These are phyloP conservation scores for Plasmopara halstedii DNA, from an alignment of 352 stramenopile species.

Conservation along the genomic window DNA sequence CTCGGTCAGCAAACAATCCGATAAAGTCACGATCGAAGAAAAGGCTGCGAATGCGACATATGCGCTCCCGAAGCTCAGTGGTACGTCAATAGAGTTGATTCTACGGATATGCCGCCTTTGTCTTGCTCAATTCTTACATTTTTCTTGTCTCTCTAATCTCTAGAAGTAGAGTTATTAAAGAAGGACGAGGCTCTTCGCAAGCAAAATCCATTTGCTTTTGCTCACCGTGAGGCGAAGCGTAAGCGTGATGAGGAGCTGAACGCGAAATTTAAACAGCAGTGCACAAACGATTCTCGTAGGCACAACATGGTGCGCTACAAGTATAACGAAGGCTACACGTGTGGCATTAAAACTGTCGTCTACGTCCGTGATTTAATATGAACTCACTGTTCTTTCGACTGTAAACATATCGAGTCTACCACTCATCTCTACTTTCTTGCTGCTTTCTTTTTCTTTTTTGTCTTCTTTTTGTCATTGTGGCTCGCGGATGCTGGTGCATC, in stretches of 20 bases:
- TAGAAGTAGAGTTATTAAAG: slow-evolving; percentile 49
- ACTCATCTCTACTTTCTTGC: slow-evolving; percentile 10
- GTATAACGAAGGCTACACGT: slow-evolving; percentile 88
- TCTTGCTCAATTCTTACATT: slow-evolving; percentile 2
- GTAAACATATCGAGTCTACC: neutral
- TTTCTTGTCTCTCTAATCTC: neutral
- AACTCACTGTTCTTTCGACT: slow-evolving; percentile 13
- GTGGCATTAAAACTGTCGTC: slow-evolving; percentile 84
- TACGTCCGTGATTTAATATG: slow-evolving; percentile 82
- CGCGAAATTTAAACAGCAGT: slow-evolving; percentile 32
- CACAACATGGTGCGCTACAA: slow-evolving; percentile 73
- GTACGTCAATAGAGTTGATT: slow-evolving; percentile 21
- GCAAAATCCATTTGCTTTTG: slow-evolving; percentile 75
- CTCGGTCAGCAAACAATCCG: slow-evolving; percentile 1
- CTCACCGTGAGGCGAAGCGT: slow-evolving; percentile 71
- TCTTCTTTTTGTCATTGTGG: slow-evolving; percentile 29
- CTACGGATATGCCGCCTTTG: neutral
- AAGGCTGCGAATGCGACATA: slow-evolving; percentile 30
- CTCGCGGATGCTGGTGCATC: neutral
- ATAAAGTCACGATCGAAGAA: slow-evolving; percentile 17
- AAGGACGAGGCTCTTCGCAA: slow-evolving; percentile 58
- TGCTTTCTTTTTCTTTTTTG: slow-evolving; percentile 19
- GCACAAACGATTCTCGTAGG: slow-evolving; percentile 8
- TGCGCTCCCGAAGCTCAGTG: slow-evolving; percentile 43
- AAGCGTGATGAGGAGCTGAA: slow-evolving; percentile 49